These are phyloP conservation scores for Trichomonas vaginalis DNA, from an alignment of 208 protist species.

Conservation along the genomic window DNA sequence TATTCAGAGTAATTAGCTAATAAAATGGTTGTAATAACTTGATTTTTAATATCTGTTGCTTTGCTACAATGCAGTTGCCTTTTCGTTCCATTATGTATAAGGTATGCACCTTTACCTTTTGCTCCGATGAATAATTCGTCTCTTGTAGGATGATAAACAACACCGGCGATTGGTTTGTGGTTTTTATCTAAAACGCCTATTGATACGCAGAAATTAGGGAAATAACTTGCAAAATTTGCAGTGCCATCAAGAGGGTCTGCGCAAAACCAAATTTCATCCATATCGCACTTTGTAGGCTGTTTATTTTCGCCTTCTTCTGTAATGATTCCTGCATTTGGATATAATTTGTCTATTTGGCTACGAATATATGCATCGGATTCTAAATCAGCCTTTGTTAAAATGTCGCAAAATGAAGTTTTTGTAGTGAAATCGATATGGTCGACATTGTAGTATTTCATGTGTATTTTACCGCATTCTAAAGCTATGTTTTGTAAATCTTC, in stretches of 20 bases:
- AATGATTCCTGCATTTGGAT: background rate
- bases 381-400: background rate
- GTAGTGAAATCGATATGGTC: background rate
- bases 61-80: background rate
- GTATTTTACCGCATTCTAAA: background rate
- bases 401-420: background rate
- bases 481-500: background rate
- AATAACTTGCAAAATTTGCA: background rate
- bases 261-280: background rate
- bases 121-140: background rate
- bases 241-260: background rate
- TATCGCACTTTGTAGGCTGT: background rate
- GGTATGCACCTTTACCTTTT: background rate
- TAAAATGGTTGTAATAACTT: background rate
- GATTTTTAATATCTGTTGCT: background rate
- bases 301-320: background rate
- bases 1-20: background rate
- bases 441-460: background rate
- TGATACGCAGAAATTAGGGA: background rate
- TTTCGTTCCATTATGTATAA: background rate
- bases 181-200: background rate
- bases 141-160: background rate
- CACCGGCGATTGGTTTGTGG: background rate
- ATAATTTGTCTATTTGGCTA: background rate
- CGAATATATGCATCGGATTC: background rate